A percentile compares a stretch with the other conserved stretches of the same genome.
Evolutionary conservation across 805 yeast genomes (phyloP).

Genomic region (Pichia pseudocactophila): DNA sequence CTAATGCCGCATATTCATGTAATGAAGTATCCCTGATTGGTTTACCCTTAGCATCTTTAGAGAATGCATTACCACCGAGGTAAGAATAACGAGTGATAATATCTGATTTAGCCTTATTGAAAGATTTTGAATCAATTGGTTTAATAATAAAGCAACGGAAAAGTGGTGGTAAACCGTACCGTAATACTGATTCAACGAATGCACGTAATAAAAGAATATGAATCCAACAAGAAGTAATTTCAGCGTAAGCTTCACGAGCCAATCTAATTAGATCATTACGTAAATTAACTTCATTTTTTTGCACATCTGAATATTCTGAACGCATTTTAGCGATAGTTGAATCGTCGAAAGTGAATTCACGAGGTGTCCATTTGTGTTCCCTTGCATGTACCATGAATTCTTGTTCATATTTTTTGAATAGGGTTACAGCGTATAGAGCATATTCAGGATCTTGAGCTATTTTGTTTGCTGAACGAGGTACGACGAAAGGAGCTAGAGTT

Average conservation of each 20-base stretch:
- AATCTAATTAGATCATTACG: conserved; percentile 74
- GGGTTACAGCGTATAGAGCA: conserved; percentile 63
- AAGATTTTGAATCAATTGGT: conserved; percentile 28
- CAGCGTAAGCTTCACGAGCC: conserved; percentile 83
- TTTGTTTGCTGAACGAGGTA: conserved; percentile 78
- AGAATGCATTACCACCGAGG: conserved; percentile 84
- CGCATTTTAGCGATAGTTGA: conserved; percentile 62
- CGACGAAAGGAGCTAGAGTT: conserved; percentile 67
- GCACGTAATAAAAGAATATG: conserved; percentile 82
- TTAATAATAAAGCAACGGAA: conserved; percentile 49
- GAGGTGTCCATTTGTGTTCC: conserved; percentile 83
- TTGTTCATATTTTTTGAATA: conserved; percentile 72
- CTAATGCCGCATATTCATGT: conserved; percentile 83
- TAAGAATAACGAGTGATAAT: conserved; percentile 74
- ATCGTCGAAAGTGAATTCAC: conserved; percentile 85
- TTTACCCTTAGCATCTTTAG: conserved; percentile 56
- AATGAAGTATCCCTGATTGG: conserved; percentile 50
- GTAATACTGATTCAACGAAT: conserved; percentile 85
- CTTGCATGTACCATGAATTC: conserved; percentile 65
- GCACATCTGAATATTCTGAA: conserved; percentile 70
- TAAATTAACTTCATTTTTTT: conserved; percentile 62
- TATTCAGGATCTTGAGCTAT: conserved; percentile 70
- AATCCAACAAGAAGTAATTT: conserved; percentile 77
- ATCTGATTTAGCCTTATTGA: conserved; percentile 56
- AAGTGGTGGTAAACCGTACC: conserved; percentile 95